Evolutionary conservation across 768 basidiomycete species (phyloP), one percentile per base, ranked within the genome.

Genomic region (Kwoniella heveanensis): DNA sequence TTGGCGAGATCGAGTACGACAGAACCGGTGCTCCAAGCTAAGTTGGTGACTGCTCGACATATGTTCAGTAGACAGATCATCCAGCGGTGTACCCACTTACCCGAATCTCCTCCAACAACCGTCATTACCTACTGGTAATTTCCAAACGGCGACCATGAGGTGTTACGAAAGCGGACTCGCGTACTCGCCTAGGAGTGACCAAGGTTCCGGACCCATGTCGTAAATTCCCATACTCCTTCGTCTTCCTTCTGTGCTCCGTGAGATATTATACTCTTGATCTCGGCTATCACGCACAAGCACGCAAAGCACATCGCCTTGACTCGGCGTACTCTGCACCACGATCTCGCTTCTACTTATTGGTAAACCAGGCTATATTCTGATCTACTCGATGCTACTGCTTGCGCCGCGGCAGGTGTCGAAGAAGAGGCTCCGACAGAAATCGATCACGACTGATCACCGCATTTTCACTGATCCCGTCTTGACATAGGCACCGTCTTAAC

Each of bases 151-250:
- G n/a, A n/a, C n/a, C n/a, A n/a, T n/a, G n/a, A n/a, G n/a, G n/a
- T n/a, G n/a, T n/a, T n/a, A n/a, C n/a, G n/a, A n/a, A n/a, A n/a
- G n/a, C n/a, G n/a, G n/a, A n/a, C n/a, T n/a, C n/a, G n/a, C n/a
- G n/a, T n/a, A n/a, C n/a, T 44, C 10, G 8, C 39, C 9, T 44
- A 44, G 32, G 9, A 19, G 39, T 17, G 39, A 44, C 19, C 39
- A 44, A 44, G 39, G 39, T 44, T 44, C 39, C 39, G 39, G 39
- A 44, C 39, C 39, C 39, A 17, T 44, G 39, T 44, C 39, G 39
- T 44, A 44, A 7, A 19, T 19, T 44, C 39, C 8, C 32, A 36
- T 36, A 32, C 32, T 6, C 32, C 32, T 32, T 32, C 32, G 32
- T 7, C 8, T 44, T 44, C 39, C n/a, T n/a, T n/a, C n/a, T n/a